Evolutionary conservation across 306 rosid genomes (phyloP), one percentile per base, ranked within the genome.

Genomic region (Cicer bijugum): DNA sequence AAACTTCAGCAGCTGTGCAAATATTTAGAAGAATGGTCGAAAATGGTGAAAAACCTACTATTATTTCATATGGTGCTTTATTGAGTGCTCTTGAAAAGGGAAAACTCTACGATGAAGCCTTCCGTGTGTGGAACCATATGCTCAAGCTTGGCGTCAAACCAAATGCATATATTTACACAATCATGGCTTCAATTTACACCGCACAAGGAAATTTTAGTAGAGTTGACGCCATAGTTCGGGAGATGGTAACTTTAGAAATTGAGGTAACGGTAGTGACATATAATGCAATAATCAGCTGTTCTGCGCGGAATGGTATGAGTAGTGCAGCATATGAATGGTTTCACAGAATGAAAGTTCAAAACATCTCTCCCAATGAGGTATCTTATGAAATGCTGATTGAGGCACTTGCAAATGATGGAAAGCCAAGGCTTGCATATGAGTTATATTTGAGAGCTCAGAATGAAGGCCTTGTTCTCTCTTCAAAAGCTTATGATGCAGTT

Each of bases 21-120:
- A 81, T 86, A 76, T 95, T 91, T 42, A 79, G 82, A 85, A 87
- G 97, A 86, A 95, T 95, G 99, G 93, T 95, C 47, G 97, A 95
- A 82, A 90, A 83, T 75, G 97, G 97, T 52, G 90, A 88, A 75
- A 95, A 95, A 39, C 99, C 99, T 1, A 91, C 93, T 35, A 51
- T 85, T 48, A 87, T 95, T 75, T 91, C 99, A 37, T 95, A 95
- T 7, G 97, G 96, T 51, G 97, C 99, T 44, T 84, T 95, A 80
- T 87, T 95, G 71, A 89, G 97, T 63, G 97, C 99, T 20, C 92
- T 94, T 33, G 99, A 94, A 52, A 94, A 94, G 78, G 97, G 97
- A 48, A 94, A 89, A 74, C 95, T 87, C 61, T 95, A 94, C 2
- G 89, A 86, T 5, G 96, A 95, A 67, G 99, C 99, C 1, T 84